phyloP scores from a whole-genome alignment of 768 basidiomycete species.

The Leucosporidium scottii region DNA sequence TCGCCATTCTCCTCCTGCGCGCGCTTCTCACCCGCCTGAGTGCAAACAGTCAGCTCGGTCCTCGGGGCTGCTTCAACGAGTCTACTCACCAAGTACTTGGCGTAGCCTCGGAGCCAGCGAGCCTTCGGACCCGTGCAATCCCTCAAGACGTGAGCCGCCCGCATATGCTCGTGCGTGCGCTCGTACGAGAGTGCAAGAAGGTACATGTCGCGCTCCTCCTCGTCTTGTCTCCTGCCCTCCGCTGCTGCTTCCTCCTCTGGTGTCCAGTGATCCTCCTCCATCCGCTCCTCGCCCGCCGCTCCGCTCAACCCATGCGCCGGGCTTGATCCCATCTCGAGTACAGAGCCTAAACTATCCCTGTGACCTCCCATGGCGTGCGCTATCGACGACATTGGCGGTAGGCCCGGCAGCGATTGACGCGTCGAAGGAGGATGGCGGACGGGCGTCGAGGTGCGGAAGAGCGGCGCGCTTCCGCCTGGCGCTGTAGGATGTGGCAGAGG shows the following conservation, averaged over 20 bases:
- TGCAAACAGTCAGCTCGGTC: background rate
- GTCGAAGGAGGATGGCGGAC: background rate
- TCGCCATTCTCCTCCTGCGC: constrained; percentile 61
- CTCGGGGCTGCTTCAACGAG: no score
- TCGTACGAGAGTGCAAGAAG: constrained; percentile 65
- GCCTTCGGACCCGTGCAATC: constrained; percentile 64
- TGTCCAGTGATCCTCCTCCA: background rate
- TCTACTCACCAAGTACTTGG: constrained; percentile 70
- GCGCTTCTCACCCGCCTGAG: constrained; percentile 72
- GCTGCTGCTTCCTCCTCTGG: background rate
- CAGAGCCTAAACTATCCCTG: constrained; percentile 20
- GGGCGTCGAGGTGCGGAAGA: constrained; percentile 20
- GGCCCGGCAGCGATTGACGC: background rate
- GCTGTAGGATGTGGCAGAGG: background rate
- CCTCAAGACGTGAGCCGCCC: constrained; percentile 60
- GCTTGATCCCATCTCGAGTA: constrained; percentile 18
- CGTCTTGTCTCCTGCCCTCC: constrained; percentile 21
- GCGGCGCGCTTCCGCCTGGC: background rate
- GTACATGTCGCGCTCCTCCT: constrained; percentile 62
- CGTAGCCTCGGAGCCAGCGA: constrained; percentile 69
- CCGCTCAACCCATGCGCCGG: background rate
- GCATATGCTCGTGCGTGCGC: constrained; percentile 67
- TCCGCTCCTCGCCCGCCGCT: background rate
- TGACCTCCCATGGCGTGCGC: background rate
- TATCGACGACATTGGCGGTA: background rate